phyloP scores from a whole-genome alignment of 2,329 filamentous ascomycete species.

The Stylonectria norvegica region DNA sequence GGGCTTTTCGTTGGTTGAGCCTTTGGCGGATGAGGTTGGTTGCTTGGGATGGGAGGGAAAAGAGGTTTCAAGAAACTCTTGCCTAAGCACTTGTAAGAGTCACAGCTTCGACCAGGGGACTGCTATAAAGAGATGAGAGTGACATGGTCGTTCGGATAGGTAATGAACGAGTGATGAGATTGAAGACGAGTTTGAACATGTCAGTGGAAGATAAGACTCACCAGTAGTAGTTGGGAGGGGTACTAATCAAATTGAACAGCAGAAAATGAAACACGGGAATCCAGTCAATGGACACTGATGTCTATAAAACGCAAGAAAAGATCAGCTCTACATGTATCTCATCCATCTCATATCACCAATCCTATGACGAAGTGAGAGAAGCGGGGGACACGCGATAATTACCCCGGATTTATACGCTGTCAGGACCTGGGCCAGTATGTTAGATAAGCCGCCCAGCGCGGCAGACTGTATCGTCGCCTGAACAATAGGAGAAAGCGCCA shows the following conservation, averaged over 20 bases:
- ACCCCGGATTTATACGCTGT: conserved; percentile 60
- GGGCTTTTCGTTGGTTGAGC: conserved; percentile 31
- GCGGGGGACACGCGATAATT: conserved; percentile 14
- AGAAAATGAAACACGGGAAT: conserved; percentile 72
- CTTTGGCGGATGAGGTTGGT: conserved; percentile 38
- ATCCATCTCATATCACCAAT: neutral
- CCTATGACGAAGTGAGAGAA: neutral
- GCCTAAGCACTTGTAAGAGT: conserved; percentile 47
- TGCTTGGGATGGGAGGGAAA: conserved; percentile 67
- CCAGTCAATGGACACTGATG: conserved; percentile 60
- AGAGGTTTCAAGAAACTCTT: conserved; percentile 68
- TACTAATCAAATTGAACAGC: conserved; percentile 67
- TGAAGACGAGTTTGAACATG: too few relatives aligned
- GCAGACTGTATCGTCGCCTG: conserved; percentile 63
- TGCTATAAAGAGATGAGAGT: too few relatives aligned
- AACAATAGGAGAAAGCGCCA: conserved; percentile 48
- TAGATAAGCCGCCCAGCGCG: conserved; percentile 63
- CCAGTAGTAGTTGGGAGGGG: conserved; percentile 84
- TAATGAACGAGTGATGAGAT: too few relatives aligned
- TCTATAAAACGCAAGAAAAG: conserved; percentile 40
- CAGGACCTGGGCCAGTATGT: conserved; percentile 69
- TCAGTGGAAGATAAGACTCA: conserved; percentile 32
- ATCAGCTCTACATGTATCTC: neutral
- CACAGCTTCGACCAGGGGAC: too few relatives aligned
- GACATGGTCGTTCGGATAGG: too few relatives aligned